Evolutionary conservation across 441 rosid genomes (phyloP), one percentile per base, ranked within the genome.

Genomic region (Adansonia gregorii): DNA sequence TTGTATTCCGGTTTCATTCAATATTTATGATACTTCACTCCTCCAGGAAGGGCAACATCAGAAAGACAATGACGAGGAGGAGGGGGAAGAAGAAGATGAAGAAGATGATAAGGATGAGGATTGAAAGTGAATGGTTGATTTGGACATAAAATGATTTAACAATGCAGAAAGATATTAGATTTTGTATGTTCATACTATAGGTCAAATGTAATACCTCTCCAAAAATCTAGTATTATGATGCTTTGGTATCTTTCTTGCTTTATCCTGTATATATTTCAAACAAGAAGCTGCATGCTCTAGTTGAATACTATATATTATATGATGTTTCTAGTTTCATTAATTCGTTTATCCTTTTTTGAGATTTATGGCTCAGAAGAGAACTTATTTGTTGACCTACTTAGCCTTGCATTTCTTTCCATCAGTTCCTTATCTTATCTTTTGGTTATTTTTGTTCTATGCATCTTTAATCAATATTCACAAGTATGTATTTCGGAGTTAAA

Each of bases 101-200:
- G 88, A 83, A 0, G 87, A 78, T 0, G 90, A 83, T 5, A 87
- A 81, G 0, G 87, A 85, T 0, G 85, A 77, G 0, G 81, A 80
- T 0, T 75, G 82, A 87, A 0, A 77, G 74, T 0, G 81, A 78
- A 0, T 75, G 75, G 60, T 82, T 56, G 85, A 77, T 9, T 74
- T 54, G 17, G 84, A 74, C 46, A 79, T 64, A 0, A 73, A 74
- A 58, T 82, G 20, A 78, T 77, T 51, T 70, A 12, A 76, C 80
- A 67, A 68, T 66, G 9, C 65, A 22, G 55, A 63, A 59, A 63
- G 55, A 24, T 83, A 73, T 52, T 3, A 63, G 60, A 83, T 80
- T 78, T 77, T 81, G 78, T 52, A 64, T 75, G 72, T 52, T 75
- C 20, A 64, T 63, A 65, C 56, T 7, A 0, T 46, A 74, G 68